Conservation (phyloP, 768 basidiomycete species). For the Sutorius australiensis region DNA sequence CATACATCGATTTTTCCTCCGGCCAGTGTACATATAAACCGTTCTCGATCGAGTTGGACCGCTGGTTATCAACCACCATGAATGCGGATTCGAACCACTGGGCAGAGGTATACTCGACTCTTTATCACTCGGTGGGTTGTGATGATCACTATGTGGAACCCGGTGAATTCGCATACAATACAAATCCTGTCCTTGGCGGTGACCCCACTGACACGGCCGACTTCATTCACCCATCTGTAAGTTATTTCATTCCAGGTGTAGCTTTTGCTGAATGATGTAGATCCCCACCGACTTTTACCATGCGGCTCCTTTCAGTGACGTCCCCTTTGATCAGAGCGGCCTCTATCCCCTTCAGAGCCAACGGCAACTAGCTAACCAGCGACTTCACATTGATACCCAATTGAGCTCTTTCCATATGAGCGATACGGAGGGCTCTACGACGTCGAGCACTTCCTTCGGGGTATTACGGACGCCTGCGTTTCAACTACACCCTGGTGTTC, state of each 20-base stretch:
- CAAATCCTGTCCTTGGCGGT: not conserved
- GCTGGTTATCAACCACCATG: slow-evolving; percentile 14
- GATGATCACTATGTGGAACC: not conserved
- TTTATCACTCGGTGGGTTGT: not conserved
- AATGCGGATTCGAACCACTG: not conserved
- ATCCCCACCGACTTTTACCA: not conserved
- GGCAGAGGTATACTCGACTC: slow-evolving; percentile 4
- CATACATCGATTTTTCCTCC: not conserved
- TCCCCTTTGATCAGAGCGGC: not conserved
- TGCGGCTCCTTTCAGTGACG: not conserved
- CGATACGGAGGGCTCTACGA: slow-evolving; percentile 17
- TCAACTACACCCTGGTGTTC: not conserved
- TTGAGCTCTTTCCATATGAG: not conserved
- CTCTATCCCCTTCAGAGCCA: not conserved
- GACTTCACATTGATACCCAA: slow-evolving; percentile 22
- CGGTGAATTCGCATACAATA: not conserved
- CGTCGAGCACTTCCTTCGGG: slow-evolving; percentile 11
- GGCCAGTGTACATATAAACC: slow-evolving; percentile 13
- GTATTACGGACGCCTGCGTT: slow-evolving; percentile 10
- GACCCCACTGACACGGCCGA: not conserved
- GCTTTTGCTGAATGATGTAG: slow-evolving; percentile 10
- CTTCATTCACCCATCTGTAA: slow-evolving; percentile 8
- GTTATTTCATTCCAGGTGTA: not conserved
- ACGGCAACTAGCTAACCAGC: slow-evolving; percentile 6
- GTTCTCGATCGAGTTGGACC: not conserved